Evolutionary conservation across 2,329 filamentous ascomycete species (phyloP), one percentile per base, ranked within the genome.

Genomic region (Dichotomopilus funicola): DNA sequence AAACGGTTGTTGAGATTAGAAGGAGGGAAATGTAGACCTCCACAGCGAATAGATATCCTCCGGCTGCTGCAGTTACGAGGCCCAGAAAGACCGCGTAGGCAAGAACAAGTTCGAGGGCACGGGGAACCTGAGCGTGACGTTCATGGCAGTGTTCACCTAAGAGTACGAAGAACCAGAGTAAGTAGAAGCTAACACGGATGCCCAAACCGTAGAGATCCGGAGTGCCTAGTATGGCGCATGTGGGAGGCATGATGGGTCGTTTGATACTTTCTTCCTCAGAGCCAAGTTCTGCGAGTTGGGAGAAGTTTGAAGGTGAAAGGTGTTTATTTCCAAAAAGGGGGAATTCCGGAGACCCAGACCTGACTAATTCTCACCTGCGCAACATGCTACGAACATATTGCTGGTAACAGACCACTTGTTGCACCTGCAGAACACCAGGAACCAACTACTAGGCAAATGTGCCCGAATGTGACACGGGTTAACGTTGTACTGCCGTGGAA

Each of bases 141-240:
- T 55, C 53, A 10, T 50, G 53, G 10, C 49, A 51, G 11, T 46
- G 56, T 50, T 52, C 55, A 41, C 54, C 55, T 8, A 50, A 42
- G 13, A 56, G 47, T 5, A 52, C 44, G 9, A 51, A 56, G 45
- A 63, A 54, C 58, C 60, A 63, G 9, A 64, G 53, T 31, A 63
- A 55, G 41, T 64, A 64, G 48, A 64, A 64, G 12, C 61, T 56
- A 11, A 58, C 40, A 12, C 62, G 61, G 47, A 64, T 62, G 41
- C 62, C 62, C 40, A 62, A 49, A 41, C 62, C 62, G 57, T 62
- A 62, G 53, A 60, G 48, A n/a, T 55, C 51, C 3, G 59, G 53
- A 5, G 42, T 59, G 19, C 59, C 55, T 3, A 45, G 1, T 12
- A 61, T 58, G 9, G 52, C 12, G 54, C 61, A 61, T 6, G 44